Evolutionary conservation across 768 basidiomycete genomes (phyloP).

Genomic region (Naematelia encephala): DNA sequence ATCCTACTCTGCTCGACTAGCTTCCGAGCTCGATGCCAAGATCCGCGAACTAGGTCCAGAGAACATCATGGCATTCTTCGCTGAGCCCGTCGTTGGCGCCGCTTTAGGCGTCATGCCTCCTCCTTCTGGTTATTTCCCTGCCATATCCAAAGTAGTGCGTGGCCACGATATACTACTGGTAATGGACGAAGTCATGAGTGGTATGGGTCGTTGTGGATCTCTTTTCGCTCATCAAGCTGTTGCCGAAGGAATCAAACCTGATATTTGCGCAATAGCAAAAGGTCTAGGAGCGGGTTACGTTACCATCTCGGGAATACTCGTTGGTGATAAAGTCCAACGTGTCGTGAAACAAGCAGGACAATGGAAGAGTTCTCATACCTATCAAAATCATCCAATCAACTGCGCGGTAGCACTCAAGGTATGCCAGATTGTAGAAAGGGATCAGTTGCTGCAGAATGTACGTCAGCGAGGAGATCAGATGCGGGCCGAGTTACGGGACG

Average conservation of each 20-base stretch:
- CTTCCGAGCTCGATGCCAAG: constrained; percentile 28
- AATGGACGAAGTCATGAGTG: constrained; percentile 29
- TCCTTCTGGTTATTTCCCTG: constrained; percentile 26
- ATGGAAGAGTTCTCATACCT: constrained; percentile 29
- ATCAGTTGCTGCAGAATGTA: constrained; percentile 18
- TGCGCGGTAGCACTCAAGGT: constrained; percentile 25
- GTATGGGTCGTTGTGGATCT: constrained; percentile 18
- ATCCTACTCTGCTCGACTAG: constrained; percentile 19
- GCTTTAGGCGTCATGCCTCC: constrained; percentile 31
- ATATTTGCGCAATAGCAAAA: constrained; percentile 24
- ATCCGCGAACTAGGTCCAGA: constrained; percentile 20
- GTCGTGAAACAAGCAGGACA: constrained; percentile 14
- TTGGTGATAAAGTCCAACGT: constrained; percentile 13
- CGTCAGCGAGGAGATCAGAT: constrained; percentile 19
- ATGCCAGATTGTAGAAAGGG: constrained; percentile 24
- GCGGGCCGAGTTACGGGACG: constrained; percentile 6
- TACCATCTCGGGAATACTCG: constrained; percentile 19
- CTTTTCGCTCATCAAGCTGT: constrained; percentile 22
- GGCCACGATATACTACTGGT: constrained; percentile 19
- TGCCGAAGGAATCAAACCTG: constrained; percentile 22
- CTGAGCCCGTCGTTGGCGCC: constrained; percentile 22
- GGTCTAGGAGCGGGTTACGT: constrained; percentile 28
- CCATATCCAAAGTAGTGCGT: constrained; percentile 15
- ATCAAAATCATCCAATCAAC: constrained; percentile 28
- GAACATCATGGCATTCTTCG: constrained; percentile 33